Conservation (phyloP, 768 basidiomycete species). For the Mycena belliarum region DNA sequence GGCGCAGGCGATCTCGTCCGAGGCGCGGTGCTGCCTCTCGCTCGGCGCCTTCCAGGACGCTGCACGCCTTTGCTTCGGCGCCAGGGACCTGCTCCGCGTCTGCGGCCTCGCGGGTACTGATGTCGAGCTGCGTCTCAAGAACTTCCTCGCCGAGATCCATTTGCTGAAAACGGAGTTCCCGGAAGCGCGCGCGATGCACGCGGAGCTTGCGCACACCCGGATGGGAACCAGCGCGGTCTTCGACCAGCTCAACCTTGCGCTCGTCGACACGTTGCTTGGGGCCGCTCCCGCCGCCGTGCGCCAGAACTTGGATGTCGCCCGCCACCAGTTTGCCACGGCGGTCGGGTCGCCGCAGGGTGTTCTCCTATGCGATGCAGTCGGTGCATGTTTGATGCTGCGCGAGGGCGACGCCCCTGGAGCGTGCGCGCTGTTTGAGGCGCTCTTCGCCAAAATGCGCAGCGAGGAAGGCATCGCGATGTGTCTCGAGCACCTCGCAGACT, state of each 20-base stretch:
- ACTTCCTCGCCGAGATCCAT: not conserved
- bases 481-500: not conserved
- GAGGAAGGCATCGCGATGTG: not conserved
- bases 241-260: not conserved
- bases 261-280: not conserved
- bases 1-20: not conserved
- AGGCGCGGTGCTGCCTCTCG: not conserved
- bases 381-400: not conserved
- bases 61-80: not conserved
- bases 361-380: too few relatives aligned
- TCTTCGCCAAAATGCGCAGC: not conserved
- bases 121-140: not conserved
- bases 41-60: not conserved
- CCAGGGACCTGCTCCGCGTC: not conserved
- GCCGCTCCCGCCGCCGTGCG: not conserved
- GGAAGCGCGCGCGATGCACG: not conserved
- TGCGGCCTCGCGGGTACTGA: not conserved
- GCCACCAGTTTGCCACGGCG: not conserved
- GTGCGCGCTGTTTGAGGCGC: not conserved
- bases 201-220: not conserved
- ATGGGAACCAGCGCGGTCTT: not conserved
- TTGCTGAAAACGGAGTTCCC: not conserved
- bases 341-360: not conserved
- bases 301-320: not conserved
- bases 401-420: not conserved